Base-by-base conservation (phyloP, 2,329 filamentous ascomycete species). In the Diaporthe eres region DNA sequence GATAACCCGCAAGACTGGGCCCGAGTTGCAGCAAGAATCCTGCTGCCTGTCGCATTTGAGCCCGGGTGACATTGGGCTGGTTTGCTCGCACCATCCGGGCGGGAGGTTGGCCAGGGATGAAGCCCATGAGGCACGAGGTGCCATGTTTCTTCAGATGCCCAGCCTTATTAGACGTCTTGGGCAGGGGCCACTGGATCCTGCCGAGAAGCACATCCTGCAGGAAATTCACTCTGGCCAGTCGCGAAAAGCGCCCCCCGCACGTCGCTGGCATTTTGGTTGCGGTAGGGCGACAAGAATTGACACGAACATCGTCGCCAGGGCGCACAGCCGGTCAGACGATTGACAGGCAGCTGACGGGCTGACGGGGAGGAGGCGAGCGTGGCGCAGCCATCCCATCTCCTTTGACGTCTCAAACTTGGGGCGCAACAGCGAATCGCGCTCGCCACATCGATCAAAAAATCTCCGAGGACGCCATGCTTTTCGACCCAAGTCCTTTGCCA, bases 61-160 rank as follows among this genome's bases (percentile, higher is more conserved):
- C 47, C 15, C 61, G 15, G 19, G 34, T 37, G 60, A 47, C 44
- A 51, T 17, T 68, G 34, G 31, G 13, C 49, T n/a, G 37, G 34
- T 55, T 28, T 39, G 31, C 63, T 53, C 15, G 31, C 65, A 53
- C 22, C 47, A 12, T 68, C 47, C 63, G 34, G 47, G 47, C n/a
- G 34, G 65, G 65, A 28, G 15, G 47, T 28, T 39, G 49, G 34
- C 49, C 31, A 25, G 65, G 47, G n/a, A 55, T n/a, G 51, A 55
- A 28, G 34, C 9, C 49, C 34, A 42, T 55, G 65, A 70, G 65
- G 65, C 65, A 55, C 13, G 10, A 55, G 49, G 49, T 28, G 65
- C 65, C n/a, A 55, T 70, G 65, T 70, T 70, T 70, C 49, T 55
- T 70, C 65, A 70, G 65, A 70, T 42, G 65, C 65, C 65, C 65